phyloP scores from a whole-genome alignment of 2,329 filamentous ascomycete species.

The Zymoseptoria ardabiliae region DNA sequence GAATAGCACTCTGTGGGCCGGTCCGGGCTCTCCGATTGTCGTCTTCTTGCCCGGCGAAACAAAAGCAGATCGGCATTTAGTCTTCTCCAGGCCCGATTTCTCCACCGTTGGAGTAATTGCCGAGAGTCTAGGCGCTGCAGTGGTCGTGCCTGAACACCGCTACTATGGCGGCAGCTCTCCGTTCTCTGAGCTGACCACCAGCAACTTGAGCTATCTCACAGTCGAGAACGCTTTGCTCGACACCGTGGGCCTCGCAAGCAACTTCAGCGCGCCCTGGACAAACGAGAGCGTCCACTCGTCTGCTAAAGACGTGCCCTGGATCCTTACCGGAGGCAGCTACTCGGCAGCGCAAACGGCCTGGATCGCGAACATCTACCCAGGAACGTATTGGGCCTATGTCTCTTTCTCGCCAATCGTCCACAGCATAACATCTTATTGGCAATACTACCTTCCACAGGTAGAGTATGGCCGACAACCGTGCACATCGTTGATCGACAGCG shows the following conservation, averaged over 20 bases:
- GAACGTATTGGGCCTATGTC: constrained; percentile 54
- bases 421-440: background rate
- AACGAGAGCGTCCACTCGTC: constrained; percentile 32
- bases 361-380: constrained; percentile 45
- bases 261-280: constrained; percentile 32
- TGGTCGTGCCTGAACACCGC: constrained; percentile 50
- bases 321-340: constrained; percentile 51
- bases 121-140: constrained; percentile 46
- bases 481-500: background rate
- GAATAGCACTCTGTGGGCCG: background rate
- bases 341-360: constrained; percentile 49
- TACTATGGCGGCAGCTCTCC: constrained; percentile 53
- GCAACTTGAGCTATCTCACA: constrained; percentile 48
- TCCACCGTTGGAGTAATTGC: constrained; percentile 38
- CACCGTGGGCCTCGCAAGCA: constrained; percentile 31
- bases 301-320: constrained; percentile 48
- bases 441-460: background rate
- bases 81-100: background rate
- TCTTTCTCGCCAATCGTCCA: background rate
- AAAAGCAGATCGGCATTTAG: background rate
- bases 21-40: background rate
- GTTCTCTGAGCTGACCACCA: constrained; percentile 43
- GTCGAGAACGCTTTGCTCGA: constrained; percentile 48
- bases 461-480: background rate
- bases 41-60: background rate